Evolutionary conservation across 495 filamentous ascomycete species (phyloP).

Genomic region (Penicillium coffeae): DNA sequence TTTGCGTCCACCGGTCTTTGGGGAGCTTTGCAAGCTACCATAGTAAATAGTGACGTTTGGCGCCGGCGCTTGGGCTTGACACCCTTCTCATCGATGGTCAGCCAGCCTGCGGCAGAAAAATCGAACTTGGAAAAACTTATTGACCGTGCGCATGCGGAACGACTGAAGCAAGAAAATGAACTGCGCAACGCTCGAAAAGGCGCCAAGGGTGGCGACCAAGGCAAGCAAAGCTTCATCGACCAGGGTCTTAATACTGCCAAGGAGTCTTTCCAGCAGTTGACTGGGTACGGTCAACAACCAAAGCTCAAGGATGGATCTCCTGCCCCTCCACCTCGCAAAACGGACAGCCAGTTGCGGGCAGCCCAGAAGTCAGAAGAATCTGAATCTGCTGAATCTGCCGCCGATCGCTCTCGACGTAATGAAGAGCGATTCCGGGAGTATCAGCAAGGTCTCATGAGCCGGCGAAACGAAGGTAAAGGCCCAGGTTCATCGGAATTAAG

Average conservation of each 20-base stretch:
- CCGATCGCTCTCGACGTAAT: slow-evolving; percentile 19
- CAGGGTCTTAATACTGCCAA: slow-evolving; percentile 3
- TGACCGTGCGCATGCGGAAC: neutral
- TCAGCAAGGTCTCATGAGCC: too few species aligned
- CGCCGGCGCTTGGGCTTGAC: slow-evolving; percentile 25
- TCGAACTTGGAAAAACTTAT: neutral
- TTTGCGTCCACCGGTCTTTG: slow-evolving; percentile 59
- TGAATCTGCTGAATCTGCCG: slow-evolving; percentile 9
- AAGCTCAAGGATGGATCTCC: slow-evolving; percentile 18
- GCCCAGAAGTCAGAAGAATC: slow-evolving; percentile 16
- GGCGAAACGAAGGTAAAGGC: too few species aligned
- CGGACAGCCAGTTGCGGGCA: slow-evolving; percentile 12
- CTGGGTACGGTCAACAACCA: neutral
- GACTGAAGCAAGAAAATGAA: neutral
- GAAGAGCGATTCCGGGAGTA: slow-evolving; percentile 9
- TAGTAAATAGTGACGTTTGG: slow-evolving; percentile 39
- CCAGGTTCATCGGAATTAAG: too few species aligned
- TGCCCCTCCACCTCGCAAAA: slow-evolving; percentile 17
- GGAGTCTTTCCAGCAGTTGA: slow-evolving; percentile 4
- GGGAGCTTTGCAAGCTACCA: slow-evolving; percentile 52
- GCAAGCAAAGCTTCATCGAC: neutral
- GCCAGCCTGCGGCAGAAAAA: neutral
- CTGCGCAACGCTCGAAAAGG: too few species aligned
- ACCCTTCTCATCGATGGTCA: slow-evolving; percentile 5
- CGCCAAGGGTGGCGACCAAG: neutral